These are phyloP conservation scores for Mallotus nudiflorus DNA, from an alignment of 345 rosid genomes.

Conservation along the genomic window DNA sequence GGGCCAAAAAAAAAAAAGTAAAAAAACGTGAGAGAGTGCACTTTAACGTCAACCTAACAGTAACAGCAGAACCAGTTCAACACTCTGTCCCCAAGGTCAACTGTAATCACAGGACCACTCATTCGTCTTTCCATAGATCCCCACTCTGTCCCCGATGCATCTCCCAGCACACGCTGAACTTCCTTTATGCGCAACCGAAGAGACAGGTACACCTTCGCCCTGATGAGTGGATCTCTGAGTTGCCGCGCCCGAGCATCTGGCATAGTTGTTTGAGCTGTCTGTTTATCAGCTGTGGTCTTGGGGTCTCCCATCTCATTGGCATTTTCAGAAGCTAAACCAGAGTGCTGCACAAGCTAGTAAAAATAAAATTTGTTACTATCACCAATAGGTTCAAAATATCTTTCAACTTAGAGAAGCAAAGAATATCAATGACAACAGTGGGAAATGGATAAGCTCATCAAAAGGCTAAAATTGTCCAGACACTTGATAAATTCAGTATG, in stretches of 20 bases:
- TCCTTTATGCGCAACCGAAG: constrained; percentile 81
- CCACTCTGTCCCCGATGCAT: too few species aligned
- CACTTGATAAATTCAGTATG: background rate
- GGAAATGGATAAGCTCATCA: background rate
- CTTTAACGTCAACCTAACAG: too few species aligned
- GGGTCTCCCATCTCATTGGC: constrained; percentile 33
- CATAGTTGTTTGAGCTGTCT: constrained; percentile 31
- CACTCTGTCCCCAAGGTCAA: too few species aligned
- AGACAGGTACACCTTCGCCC: constrained; percentile 82
- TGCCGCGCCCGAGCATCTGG: constrained; percentile 65
- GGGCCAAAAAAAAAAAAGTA: too few species aligned
- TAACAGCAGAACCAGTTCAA: too few species aligned
- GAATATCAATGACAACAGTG: background rate
- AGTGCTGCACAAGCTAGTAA: constrained; percentile 30
- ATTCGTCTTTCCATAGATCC: too few species aligned
- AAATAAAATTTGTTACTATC: background rate
- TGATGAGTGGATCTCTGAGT: constrained; percentile 86
- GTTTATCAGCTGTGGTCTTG: constrained; percentile 33
- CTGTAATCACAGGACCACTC: too few species aligned
- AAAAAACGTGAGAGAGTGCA: too few species aligned
- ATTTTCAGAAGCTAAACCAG: constrained; percentile 32
- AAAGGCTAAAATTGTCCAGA: background rate
- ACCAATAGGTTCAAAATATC: too few species aligned
- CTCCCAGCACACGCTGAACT: constrained; percentile 64
- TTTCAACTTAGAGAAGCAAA: too few species aligned